phyloP scores from a whole-genome alignment of 148 eudicot species.

The Amaranthus palmeri region DNA sequence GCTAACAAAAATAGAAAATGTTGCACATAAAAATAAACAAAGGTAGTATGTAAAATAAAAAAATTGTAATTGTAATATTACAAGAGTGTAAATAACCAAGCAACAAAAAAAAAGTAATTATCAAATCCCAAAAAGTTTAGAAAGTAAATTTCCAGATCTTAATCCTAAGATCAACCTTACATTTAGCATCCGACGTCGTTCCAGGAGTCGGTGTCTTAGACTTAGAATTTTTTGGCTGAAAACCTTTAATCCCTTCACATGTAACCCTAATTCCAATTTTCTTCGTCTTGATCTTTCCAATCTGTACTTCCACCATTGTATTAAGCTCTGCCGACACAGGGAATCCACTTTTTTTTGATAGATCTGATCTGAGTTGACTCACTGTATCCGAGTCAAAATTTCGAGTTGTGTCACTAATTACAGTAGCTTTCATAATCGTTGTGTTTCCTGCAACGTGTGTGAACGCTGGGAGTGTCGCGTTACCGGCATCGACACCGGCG shows the following conservation, averaged over 20 bases:
- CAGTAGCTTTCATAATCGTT: conserved; percentile 33
- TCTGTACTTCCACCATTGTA: conserved; percentile 47
- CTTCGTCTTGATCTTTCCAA: conserved; percentile 56
- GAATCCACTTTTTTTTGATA: conserved; percentile 47
- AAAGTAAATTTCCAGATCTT: conserved; percentile 95
- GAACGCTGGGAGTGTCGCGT: conserved; percentile 47
- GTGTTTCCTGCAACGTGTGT: conserved; percentile 34
- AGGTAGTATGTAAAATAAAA: not conserved
- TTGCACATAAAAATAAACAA: no score
- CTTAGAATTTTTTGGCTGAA: conserved; percentile 40
- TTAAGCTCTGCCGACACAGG: conserved; percentile 50
- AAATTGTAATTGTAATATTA: not conserved
- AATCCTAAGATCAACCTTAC: conserved; percentile 93
- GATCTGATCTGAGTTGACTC: conserved; percentile 44
- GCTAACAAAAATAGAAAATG: no score
- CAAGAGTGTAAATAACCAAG: not conserved
- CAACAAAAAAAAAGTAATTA: not conserved
- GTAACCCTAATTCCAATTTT: conserved; percentile 62
- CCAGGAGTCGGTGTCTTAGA: conserved; percentile 38
- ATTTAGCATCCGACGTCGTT: conserved; percentile 42
- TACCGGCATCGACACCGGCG: conserved; percentile 35
- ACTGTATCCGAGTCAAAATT: conserved; percentile 49
- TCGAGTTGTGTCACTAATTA: conserved; percentile 6
- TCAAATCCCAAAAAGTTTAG: conserved; percentile 12
- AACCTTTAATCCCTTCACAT: conserved; percentile 58